A percentile compares a stretch with the other conserved stretches of the same genome.
phyloP scores from a whole-genome alignment of 1,284 basidiomycete species.

The Pseudozyma sp. region DNA sequence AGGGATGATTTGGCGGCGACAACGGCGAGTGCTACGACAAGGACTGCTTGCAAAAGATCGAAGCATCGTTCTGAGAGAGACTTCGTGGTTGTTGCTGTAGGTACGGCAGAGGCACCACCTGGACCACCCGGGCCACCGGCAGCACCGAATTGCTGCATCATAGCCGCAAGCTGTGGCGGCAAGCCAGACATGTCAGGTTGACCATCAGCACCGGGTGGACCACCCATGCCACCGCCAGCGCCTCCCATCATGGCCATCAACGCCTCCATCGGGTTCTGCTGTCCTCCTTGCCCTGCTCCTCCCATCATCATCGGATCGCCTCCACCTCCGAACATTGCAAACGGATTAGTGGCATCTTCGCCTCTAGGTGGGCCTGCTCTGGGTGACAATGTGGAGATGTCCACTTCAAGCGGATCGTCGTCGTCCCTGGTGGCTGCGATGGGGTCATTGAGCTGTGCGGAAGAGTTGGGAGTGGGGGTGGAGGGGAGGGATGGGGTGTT shows the following conservation, averaged over 20 bases:
- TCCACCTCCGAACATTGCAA: slow-evolving; percentile 35
- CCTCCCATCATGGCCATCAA: slow-evolving; percentile 57
- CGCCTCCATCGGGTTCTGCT: slow-evolving; percentile 43
- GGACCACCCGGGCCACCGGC: slow-evolving; percentile 18
- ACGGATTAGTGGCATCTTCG: slow-evolving; percentile 31
- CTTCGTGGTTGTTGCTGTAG: slow-evolving; percentile 18
- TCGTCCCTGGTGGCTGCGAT: slow-evolving; percentile 14
- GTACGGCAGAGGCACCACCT: slow-evolving; percentile 1
- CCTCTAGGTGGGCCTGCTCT: slow-evolving; percentile 10
- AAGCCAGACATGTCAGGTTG: slow-evolving; percentile 40
- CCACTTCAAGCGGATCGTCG: slow-evolving; percentile 59
- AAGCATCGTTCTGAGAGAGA: slow-evolving; percentile 33
- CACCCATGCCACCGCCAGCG: slow-evolving; percentile 19
- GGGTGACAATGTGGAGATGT: slow-evolving; percentile 35
- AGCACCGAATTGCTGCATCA: slow-evolving; percentile 54
- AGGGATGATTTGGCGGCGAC: slow-evolving; percentile 42
- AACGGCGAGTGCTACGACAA: slow-evolving; percentile 35
- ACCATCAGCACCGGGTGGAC: slow-evolving; percentile 2
- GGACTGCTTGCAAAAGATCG: slow-evolving; percentile 37
- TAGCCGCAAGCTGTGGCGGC: slow-evolving; percentile 46
- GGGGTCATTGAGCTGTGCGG: background rate
- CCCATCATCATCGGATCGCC: background rate
- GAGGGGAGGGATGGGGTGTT: slow-evolving; percentile 20
- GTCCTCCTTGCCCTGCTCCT: slow-evolving; percentile 3
- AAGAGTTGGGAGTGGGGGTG: background rate